Evolutionary conservation across 768 basidiomycete species (phyloP).

Genomic region (Mycena venus): DNA sequence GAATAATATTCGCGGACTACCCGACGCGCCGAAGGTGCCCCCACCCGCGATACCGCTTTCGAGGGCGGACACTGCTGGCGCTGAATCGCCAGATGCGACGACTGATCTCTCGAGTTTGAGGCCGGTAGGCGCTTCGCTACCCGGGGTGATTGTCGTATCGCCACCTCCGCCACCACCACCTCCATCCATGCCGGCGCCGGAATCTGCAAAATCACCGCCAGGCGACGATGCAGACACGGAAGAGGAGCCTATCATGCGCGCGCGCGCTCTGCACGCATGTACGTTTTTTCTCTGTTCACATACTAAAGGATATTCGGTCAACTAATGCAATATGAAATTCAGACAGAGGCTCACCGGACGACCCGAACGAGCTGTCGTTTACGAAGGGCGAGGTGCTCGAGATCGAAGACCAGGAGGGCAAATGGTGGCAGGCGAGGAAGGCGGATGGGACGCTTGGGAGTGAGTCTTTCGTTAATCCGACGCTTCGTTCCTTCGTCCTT

Average conservation of each 20-base stretch:
- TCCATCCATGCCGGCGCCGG: neutral
- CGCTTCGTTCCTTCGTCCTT: neutral
- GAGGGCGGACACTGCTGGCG: neutral
- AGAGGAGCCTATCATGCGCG: conserved; percentile 23
- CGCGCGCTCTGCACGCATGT: conserved; percentile 62
- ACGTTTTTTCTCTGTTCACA: conserved; percentile 37
- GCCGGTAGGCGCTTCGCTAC: neutral
- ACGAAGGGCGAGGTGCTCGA: conserved; percentile 87
- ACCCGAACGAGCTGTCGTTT: conserved; percentile 91
- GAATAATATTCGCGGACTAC: neutral
- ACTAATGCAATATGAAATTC: conserved; percentile 24
- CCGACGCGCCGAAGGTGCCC: neutral
- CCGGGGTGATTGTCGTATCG: neutral
- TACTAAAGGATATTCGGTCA: neutral
- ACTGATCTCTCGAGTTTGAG: neutral
- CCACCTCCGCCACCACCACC: neutral
- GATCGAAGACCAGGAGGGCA: conserved; percentile 82
- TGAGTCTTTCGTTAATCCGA: too few relatives aligned
- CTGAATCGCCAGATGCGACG: neutral
- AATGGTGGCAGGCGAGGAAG: conserved; percentile 89
- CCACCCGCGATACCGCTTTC: neutral
- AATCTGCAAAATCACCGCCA: neutral
- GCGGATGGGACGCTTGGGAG: conserved; percentile 74
- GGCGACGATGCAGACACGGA: neutral
- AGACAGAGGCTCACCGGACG: conserved; percentile 84